Conservation (phyloP, 1,284 basidiomycete genomes). For the Vanrija sp. region DNA sequence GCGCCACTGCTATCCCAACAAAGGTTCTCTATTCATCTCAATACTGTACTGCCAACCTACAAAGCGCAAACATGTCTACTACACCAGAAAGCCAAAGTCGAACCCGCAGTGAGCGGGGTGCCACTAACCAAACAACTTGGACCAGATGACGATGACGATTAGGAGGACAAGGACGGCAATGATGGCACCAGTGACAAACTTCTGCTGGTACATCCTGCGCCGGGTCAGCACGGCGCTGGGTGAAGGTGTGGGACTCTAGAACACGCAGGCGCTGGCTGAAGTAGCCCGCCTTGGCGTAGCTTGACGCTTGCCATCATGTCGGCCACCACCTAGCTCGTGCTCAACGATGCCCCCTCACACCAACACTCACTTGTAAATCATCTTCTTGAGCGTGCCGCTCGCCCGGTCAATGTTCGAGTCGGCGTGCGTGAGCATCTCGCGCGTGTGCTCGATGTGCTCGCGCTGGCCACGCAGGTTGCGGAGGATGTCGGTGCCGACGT, state of each 20-base stretch:
- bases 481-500: conserved; percentile 89
- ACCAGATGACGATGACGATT: conserved; percentile 49
- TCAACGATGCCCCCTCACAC: too few species aligned
- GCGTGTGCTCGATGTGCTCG: conserved; percentile 91
- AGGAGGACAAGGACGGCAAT: conserved; percentile 48
- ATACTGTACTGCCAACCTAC: too few species aligned
- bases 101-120: not conserved
- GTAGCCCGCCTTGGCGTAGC: too few species aligned
- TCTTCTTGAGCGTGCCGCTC: conserved; percentile 57
- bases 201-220: conserved; percentile 51
- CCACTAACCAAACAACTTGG: conserved; percentile 31
- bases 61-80: too few species aligned
- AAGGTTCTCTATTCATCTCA: too few species aligned
- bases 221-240: not conserved
- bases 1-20: too few species aligned
- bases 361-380: conserved; percentile 56
- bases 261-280: too few species aligned
- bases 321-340: too few species aligned
- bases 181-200: conserved; percentile 48
- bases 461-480: conserved; percentile 79
- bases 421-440: conserved; percentile 61
- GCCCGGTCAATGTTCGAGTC: conserved; percentile 58
- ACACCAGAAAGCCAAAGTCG: not conserved
- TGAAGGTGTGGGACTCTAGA: not conserved
- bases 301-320: too few species aligned